Percentiles rank a stretch among this genome's conserved stretches.
phyloP scores from a whole-genome alignment of 2,329 filamentous ascomycete genomes.

The Rasamsonia emersonii region DNA sequence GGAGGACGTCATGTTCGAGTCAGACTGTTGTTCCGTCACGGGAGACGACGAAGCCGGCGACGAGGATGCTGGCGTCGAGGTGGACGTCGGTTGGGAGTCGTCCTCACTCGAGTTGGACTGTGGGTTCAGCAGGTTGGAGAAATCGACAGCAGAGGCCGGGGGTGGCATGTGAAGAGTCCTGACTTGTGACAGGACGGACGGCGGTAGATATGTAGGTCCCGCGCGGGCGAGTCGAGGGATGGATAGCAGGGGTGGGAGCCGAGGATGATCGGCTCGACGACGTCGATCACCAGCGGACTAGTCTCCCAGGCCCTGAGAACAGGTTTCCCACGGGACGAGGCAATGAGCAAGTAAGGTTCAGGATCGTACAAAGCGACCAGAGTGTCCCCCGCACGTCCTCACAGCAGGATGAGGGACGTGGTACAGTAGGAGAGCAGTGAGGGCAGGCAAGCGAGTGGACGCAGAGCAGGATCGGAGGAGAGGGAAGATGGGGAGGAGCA shows the following conservation, averaged over 20 bases:
- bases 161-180: slow-evolving; percentile 59
- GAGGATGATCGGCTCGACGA: slow-evolving; percentile 8
- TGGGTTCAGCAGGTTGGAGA: slow-evolving; percentile 66
- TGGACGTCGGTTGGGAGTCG: slow-evolving; percentile 9
- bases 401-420: slow-evolving; percentile 6
- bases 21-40: no score
- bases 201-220: slow-evolving; percentile 2
- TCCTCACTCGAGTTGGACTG: slow-evolving; percentile 34
- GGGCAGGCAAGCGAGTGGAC: slow-evolving; percentile 5
- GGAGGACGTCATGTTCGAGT: slow-evolving; percentile 34
- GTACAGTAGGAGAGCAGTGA: slow-evolving; percentile 11
- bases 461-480: slow-evolving; percentile 3
- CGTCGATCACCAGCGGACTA: no score
- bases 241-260: slow-evolving; percentile 10
- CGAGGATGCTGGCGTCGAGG: no score
- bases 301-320: slow-evolving; percentile 5
- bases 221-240: not conserved
- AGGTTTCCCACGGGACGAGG: slow-evolving; percentile 11
- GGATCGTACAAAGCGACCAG: no score
- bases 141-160: slow-evolving; percentile 64
- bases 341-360: slow-evolving; percentile 11
- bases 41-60: no score
- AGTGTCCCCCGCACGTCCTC: no score
- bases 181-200: slow-evolving; percentile 7
- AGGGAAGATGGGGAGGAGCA: slow-evolving; percentile 18